These are phyloP conservation scores for Dioscorea dumetorum DNA, from an alignment of 106 monocot species.

Conservation along the genomic window DNA sequence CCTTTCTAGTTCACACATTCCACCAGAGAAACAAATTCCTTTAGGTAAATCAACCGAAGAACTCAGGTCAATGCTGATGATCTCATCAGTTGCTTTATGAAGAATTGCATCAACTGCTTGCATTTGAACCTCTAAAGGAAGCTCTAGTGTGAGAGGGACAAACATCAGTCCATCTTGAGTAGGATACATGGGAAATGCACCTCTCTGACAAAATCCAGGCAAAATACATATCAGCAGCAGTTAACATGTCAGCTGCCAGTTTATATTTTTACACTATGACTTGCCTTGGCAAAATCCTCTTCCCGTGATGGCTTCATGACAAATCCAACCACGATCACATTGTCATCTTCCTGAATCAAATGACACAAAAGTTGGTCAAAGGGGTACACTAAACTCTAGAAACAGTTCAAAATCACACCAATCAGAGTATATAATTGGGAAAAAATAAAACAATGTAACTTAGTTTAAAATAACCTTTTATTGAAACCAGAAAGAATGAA, in stretches of 20 bases:
- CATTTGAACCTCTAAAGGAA: conserved; percentile 65
- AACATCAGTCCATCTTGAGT: conserved; percentile 68
- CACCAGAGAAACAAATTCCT: conserved; percentile 61
- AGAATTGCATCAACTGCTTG: conserved; percentile 77
- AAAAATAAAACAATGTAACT: neutral
- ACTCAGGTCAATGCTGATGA: conserved; percentile 48
- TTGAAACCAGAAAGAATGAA: conserved; percentile 48
- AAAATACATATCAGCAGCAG: conserved; percentile 5
- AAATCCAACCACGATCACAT: conserved; percentile 54
- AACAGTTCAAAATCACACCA: neutral
- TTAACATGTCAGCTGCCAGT: neutral
- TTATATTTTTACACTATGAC: conserved; percentile 10
- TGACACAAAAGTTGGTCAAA: neutral
- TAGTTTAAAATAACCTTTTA: conserved; percentile 38
- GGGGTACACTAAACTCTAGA: neutral
- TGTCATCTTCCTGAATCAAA: conserved; percentile 29
- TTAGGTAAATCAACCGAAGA: conserved; percentile 36
- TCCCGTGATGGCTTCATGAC: conserved; percentile 92
- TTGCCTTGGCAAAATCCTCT: conserved; percentile 89
- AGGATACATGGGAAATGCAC: conserved; percentile 75
- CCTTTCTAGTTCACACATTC: conserved; percentile 78
- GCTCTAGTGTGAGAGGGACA: conserved; percentile 69
- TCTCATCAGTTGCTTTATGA: conserved; percentile 98
- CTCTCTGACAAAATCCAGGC: conserved; percentile 55
- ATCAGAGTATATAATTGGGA: neutral